Evolutionary conservation across 495 filamentous ascomycete species (phyloP).

Genomic region (Lasiosphaeriaceae sp.): DNA sequence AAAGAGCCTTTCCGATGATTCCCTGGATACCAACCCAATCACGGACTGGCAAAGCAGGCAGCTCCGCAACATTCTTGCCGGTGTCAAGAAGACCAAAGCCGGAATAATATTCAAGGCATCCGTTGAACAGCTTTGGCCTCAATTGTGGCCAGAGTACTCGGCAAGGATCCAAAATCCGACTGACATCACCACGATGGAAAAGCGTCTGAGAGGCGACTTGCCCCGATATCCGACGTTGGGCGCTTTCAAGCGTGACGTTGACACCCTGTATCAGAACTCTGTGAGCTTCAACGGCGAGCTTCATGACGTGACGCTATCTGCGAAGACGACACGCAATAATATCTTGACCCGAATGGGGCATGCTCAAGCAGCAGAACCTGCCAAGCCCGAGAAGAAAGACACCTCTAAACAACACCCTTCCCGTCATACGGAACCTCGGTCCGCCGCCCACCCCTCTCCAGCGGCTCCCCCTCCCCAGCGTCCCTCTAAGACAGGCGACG

Average conservation of each 20-base stretch:
- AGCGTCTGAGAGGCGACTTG: slow-evolving; percentile 66
- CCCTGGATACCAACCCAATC: slow-evolving; percentile 32
- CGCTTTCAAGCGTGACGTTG: slow-evolving; percentile 66
- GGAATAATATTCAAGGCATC: slow-evolving; percentile 69
- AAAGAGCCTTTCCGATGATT: slow-evolving; percentile 21
- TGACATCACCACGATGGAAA: slow-evolving; percentile 79
- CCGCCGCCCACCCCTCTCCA: slow-evolving; percentile 41
- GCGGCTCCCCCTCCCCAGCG: slow-evolving; percentile 31
- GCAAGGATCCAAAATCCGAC: slow-evolving; percentile 70
- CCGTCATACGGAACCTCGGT: slow-evolving; percentile 39
- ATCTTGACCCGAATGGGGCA: slow-evolving; percentile 58
- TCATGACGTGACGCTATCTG: slow-evolving; percentile 65
- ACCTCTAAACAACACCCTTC: slow-evolving; percentile 46
- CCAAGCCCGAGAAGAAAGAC: slow-evolving; percentile 52
- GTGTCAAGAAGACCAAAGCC: slow-evolving; percentile 76
- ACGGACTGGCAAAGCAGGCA: slow-evolving; percentile 45
- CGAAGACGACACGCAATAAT: slow-evolving; percentile 54
- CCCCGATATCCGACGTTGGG: slow-evolving; percentile 58
- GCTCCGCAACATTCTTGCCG: slow-evolving; percentile 53
- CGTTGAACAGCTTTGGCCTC: slow-evolving; percentile 55
- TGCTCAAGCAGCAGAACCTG: slow-evolving; percentile 45
- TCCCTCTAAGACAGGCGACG: slow-evolving; percentile 22
- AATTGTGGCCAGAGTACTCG: slow-evolving; percentile 59
- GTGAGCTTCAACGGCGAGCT: slow-evolving; percentile 74
- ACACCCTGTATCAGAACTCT: slow-evolving; percentile 71